phyloP scores from a whole-genome alignment of 2,329 filamentous ascomycete species.

The Colletotrichum lini region DNA sequence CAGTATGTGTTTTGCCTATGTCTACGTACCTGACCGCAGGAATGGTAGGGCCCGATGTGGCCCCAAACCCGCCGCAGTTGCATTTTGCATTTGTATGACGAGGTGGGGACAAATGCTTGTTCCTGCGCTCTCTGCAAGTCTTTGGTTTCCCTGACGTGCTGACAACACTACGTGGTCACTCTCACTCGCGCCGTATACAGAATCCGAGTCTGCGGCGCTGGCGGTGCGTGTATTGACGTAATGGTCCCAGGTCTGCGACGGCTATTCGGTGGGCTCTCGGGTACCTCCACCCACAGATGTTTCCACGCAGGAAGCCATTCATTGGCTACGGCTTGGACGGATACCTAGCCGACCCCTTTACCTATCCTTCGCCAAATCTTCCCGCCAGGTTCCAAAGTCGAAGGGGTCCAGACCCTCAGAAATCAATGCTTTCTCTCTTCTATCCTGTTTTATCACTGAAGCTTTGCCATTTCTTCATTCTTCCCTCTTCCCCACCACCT shows the following conservation, averaged over 20 bases:
- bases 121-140: neutral
- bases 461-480: neutral
- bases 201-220: conserved; percentile 3
- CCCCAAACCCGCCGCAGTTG: neutral
- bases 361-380: neutral
- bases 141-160: conserved; percentile 10
- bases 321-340: neutral
- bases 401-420: neutral
- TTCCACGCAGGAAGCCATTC: neutral
- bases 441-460: conserved; percentile 2
- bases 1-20: neutral
- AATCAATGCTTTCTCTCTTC: conserved; percentile 1
- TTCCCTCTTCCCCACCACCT: neutral
- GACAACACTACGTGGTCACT: conserved; percentile 20
- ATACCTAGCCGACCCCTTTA: neutral
- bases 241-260: conserved; percentile 7
- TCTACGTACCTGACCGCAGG: neutral
- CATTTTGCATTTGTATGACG: neutral
- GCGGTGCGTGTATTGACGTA: conserved; percentile 33
- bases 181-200: neutral
- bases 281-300: conserved; percentile 8
- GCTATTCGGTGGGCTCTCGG: conserved; percentile 17
- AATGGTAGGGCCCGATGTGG: neutral
- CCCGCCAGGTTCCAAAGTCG: conserved; percentile 1
- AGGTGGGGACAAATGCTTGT: neutral